Percentiles rank a stretch among this genome's conserved stretches.
phyloP scores from a whole-genome alignment of 306 rosid genomes.

The Vigna trinervia region DNA sequence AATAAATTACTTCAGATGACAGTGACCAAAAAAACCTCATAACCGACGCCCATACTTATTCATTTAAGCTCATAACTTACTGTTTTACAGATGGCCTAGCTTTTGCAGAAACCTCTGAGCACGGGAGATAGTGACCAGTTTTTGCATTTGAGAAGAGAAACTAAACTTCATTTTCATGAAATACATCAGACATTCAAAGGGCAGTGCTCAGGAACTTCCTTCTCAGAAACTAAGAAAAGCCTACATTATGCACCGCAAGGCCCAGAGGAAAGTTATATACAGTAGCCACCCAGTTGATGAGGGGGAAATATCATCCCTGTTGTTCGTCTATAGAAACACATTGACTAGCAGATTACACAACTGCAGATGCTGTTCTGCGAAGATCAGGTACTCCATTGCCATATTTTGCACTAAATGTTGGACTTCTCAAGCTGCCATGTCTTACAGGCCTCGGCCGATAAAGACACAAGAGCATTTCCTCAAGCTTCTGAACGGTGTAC shows the following conservation, averaged over 20 bases:
- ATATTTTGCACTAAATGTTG: slow-evolving; percentile 74
- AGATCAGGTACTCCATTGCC: slow-evolving; percentile 66
- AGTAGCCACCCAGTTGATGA: slow-evolving; percentile 46
- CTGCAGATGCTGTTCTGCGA: slow-evolving; percentile 88
- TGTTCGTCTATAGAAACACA: slow-evolving; percentile 38
- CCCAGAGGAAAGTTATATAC: slow-evolving; percentile 59
- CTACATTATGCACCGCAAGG: slow-evolving; percentile 39
- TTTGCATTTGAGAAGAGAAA: slow-evolving; percentile 46
- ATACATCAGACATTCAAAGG: slow-evolving; percentile 44
- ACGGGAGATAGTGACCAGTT: slow-evolving; percentile 32
- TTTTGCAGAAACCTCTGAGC: slow-evolving; percentile 48
- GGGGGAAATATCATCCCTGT: slow-evolving; percentile 19
- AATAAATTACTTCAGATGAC: slow-evolving; percentile 47
- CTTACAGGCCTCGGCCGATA: slow-evolving; percentile 81
- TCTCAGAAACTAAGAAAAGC: slow-evolving; percentile 30
- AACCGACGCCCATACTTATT: slow-evolving; percentile 53
- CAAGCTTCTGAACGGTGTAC: slow-evolving; percentile 86
- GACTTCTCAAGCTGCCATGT: slow-evolving; percentile 76
- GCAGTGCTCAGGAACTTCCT: slow-evolving; percentile 42
- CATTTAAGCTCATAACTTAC: slow-evolving; percentile 45
- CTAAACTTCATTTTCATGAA: slow-evolving; percentile 52
- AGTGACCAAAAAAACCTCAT: slow-evolving; percentile 56
- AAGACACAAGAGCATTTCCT: slow-evolving; percentile 82
- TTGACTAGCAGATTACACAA: slow-evolving; percentile 54
- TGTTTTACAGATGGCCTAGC: slow-evolving; percentile 38